Evolutionary conservation across 177 flowering plant genomes (phyloP), one percentile per base, ranked within the genome.

Genomic region (Vitis hybrid): DNA sequence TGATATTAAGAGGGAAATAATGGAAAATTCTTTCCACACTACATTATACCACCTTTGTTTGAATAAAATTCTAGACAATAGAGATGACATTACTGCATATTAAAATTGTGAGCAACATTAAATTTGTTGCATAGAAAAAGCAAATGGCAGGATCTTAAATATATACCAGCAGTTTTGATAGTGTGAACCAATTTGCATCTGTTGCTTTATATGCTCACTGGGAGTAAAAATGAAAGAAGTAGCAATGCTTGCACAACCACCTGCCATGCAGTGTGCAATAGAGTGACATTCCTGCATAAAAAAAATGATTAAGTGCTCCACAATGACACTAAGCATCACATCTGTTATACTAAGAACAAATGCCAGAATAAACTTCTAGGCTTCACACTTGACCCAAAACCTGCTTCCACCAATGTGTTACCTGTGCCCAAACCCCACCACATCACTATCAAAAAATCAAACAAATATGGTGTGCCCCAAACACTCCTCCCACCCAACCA

Each of bases 181-280:
- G 71, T 78, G 91, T 3, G 90, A 82, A 71, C 92, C 82, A 79
- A 96, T 85, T 92, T 96, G 99, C 97, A 96, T 90, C 87, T 96
- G 99, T 82, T 96, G 99, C 86, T 96, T 96, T 76, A 96, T 84
- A 21, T 88, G 87, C 79, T 96, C 99, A 76, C 97, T 96, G 15
- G 99, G 99, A 68, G 99, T 96, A 74, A 93, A 96, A 74, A 96
- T 77, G 77, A 90, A 89, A 64, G 99, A 96, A 72, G 99, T 96
- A 33, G 99, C 99, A 78, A 96, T 74, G 73, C 99, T 96, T 74
- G 99, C 96, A 85, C 90, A 91, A 65, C 95, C 99, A 64, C 99
- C 99, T 18, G 97, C 97, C 21, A 76, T 60, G 77, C 98, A 92
- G 77, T 93, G 97, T 58, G 89, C 92, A 66, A 93, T 49, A 72